Percentiles rank a stretch among this genome's conserved stretches.
phyloP scores from a whole-genome alignment of 2,329 filamentous ascomycete species.

The Exophiala phaeomuriformis region DNA sequence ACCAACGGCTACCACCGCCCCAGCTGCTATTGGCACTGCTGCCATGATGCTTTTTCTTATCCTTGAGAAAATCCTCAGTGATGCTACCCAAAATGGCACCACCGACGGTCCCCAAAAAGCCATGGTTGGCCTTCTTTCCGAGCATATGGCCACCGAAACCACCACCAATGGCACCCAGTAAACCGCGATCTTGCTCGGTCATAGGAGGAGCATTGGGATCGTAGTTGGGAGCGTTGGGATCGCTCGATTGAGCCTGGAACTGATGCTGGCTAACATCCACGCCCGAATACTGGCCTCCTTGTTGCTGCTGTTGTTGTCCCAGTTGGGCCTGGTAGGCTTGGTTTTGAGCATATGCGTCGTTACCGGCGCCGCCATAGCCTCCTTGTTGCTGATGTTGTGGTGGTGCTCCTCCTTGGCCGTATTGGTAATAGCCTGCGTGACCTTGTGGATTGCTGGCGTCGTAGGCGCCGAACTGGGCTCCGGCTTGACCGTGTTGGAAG shows the following conservation, averaged over 20 bases:
- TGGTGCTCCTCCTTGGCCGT: slow-evolving; percentile 16
- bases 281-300: slow-evolving; percentile 10
- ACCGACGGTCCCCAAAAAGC: slow-evolving; percentile 48
- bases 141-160: slow-evolving; percentile 51
- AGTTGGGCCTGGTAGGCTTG: slow-evolving; percentile 23
- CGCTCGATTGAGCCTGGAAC: slow-evolving; percentile 30
- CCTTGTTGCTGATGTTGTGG: slow-evolving; percentile 8
- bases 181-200: slow-evolving; percentile 49
- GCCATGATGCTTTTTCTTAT: slow-evolving; percentile 34
- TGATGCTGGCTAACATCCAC: slow-evolving; percentile 20
- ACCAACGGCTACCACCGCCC: slow-evolving; percentile 21
- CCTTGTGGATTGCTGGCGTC: slow-evolving; percentile 33
- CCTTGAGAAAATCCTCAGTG: slow-evolving; percentile 48
- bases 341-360: slow-evolving; percentile 21
- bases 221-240: slow-evolving; percentile 36
- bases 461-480: slow-evolving; percentile 31
- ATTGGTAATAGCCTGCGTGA: slow-evolving; percentile 32
- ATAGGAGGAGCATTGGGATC: slow-evolving; percentile 38
- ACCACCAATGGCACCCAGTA: slow-evolving; percentile 51
- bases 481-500: slow-evolving; percentile 42
- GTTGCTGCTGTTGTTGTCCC: slow-evolving; percentile 9
- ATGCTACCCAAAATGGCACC: slow-evolving; percentile 35
- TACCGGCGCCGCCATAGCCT: slow-evolving; percentile 1
- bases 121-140: slow-evolving; percentile 51
- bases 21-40: slow-evolving; percentile 22